phyloP scores from a whole-genome alignment of 2,329 filamentous ascomycete species.

The Ophiostoma ips region DNA sequence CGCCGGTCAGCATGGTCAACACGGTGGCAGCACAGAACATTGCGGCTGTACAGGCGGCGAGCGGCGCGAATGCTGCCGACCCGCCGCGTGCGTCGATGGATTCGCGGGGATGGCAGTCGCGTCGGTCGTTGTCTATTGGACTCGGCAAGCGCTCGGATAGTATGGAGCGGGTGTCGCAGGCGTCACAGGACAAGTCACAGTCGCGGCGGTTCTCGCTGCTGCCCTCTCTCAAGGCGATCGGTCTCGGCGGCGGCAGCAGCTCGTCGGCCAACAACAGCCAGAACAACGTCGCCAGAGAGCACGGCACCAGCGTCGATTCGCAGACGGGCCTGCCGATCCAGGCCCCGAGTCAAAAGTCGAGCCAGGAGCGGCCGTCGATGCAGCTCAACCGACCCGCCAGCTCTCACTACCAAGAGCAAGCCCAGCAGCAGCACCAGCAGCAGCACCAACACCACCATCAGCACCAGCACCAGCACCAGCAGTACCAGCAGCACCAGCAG shows the following conservation, averaged over 20 bases:
- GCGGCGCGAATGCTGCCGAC: not conserved
- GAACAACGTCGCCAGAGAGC: conserved; percentile 26
- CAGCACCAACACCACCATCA: too few relatives aligned
- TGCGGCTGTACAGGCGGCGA: not conserved
- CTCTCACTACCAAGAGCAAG: conserved; percentile 11
- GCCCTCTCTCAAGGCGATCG: conserved; percentile 51
- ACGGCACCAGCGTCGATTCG: conserved; percentile 33
- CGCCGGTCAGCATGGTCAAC: conserved; percentile 75
- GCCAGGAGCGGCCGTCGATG: conserved; percentile 28
- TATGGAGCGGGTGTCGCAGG: conserved; percentile 39
- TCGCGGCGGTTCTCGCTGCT: conserved; percentile 58
- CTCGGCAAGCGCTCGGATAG: conserved; percentile 56
- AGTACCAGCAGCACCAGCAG: conserved; percentile 2
- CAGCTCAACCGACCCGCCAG: conserved; percentile 17
- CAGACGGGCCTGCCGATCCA: conserved; percentile 38
- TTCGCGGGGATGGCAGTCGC: conserved; percentile 38
- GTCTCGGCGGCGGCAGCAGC: conserved; percentile 21
- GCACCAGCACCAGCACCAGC: conserved; percentile 6
- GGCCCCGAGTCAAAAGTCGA: conserved; percentile 30
- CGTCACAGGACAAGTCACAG: conserved; percentile 38
- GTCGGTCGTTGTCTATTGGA: conserved; percentile 56
- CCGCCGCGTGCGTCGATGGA: conserved; percentile 52
- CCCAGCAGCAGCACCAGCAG: conserved; percentile 19
- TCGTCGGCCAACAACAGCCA: not conserved
- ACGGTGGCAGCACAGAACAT: conserved; percentile 13